Evolutionary conservation across 2,329 filamentous ascomycete species (phyloP), one percentile per base, ranked within the genome.

Genomic region (Fusarium illudens): DNA sequence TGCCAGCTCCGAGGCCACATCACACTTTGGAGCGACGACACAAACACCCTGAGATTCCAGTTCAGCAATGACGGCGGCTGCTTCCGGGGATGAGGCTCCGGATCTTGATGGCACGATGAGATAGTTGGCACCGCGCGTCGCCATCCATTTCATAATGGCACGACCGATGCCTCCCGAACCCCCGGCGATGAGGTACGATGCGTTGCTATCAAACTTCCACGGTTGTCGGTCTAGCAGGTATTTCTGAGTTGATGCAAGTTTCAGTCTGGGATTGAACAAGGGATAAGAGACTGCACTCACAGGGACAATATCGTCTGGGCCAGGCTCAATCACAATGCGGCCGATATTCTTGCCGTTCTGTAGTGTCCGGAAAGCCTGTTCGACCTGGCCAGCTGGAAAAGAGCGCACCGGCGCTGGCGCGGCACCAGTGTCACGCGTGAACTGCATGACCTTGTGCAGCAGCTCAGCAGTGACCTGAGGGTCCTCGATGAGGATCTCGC

Each of bases 1-100:
- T 10, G 65, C 64, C 3, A 52, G 67, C 32, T 73, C 67, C 49
- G 84, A 74, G 2, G 82, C 79, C 3, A 87, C 83, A 58, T 89
- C 82, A 72, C 86, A 88, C 10, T 74, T 76, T 10, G 80, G 75
- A 2, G 72, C 73, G 15, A 84, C 15, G 0, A 39, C 48, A 6
- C 36, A 32, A 9, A 59, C 59, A 1, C 34, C 55, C 29, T 74
- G 37, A 34, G 33, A 34, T 34, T 34, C 33, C 15, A 34, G 8
- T 34, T 34, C 15, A 34, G 33, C 33, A 34, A 34, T 34, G 33
- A 34, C 33, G 33, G 7, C 33, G 33, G 8, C 33, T 34, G 33
- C 33, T 34, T 34, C 33, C 17, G 15, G 33, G 33, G 33, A 34
- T 17, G 33, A 34, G 8, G 33, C 32, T 0, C 76, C 78, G 0